Conservation (phyloP, 495 filamentous ascomycete genomes). For the Chaetomium cochliodes region DNA sequence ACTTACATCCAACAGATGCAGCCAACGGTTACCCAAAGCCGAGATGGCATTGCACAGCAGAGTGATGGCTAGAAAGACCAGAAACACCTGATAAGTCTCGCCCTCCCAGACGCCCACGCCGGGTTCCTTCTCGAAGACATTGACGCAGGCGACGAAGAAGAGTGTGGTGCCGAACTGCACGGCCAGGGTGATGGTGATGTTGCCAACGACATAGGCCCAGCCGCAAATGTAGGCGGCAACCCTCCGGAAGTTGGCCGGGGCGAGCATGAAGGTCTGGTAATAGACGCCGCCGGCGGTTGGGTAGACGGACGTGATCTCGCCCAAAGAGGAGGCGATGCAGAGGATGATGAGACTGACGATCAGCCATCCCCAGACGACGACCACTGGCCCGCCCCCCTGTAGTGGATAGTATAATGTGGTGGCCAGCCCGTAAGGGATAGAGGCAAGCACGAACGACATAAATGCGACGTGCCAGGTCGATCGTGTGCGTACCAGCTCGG, state of each 20-base stretch:
- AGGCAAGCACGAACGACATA: constrained; percentile 57
- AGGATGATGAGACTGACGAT: constrained; percentile 50
- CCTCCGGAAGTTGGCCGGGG: constrained; percentile 40
- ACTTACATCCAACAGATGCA: constrained; percentile 57
- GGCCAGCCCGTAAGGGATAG: constrained; percentile 64
- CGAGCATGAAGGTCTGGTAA: constrained; percentile 57
- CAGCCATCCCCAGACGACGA: constrained; percentile 65
- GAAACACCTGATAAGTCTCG: constrained; percentile 56
- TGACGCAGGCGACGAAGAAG: constrained; percentile 54
- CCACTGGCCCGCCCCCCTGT: constrained; percentile 61
- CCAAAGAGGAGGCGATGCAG: constrained; percentile 52
- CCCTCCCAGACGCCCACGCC: constrained; percentile 43
- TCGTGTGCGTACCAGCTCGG: constrained; percentile 51
- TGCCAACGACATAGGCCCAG: constrained; percentile 66
- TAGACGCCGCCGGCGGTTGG: constrained; percentile 58
- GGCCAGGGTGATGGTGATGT: constrained; percentile 67
- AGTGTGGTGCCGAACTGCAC: constrained; percentile 65
- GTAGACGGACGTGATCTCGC: constrained; percentile 57
- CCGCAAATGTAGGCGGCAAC: constrained; percentile 63
- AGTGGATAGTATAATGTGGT: constrained; percentile 71
- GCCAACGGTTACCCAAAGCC: constrained; percentile 54
- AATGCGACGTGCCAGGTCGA: constrained; percentile 57
- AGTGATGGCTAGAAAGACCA: constrained; percentile 59
- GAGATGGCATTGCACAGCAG: constrained; percentile 56
- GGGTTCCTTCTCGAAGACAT: constrained; percentile 49